Conservation (phyloP, 192 early-diverging fungal genomes). For the Rhizoclosmatium globosum region DNA sequence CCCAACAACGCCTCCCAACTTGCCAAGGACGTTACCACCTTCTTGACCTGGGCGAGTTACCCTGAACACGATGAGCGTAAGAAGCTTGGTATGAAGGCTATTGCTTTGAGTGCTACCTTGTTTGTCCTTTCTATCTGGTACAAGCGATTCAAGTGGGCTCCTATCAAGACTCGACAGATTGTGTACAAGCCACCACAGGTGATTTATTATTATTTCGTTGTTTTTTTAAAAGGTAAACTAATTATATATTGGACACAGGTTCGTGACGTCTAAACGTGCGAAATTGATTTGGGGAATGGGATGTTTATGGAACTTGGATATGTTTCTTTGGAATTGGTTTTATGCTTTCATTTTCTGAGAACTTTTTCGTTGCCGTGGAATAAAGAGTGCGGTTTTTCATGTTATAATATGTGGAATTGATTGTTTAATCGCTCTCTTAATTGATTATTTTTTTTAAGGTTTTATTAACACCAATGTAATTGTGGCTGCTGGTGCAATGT, state of each 20-base stretch:
- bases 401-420: too few relatives aligned
- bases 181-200: conserved; percentile 64
- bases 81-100: conserved; percentile 92
- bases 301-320: too few relatives aligned
- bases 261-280: conserved; percentile 24
- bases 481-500: too few relatives aligned
- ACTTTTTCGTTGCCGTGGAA: too few relatives aligned
- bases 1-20: conserved; percentile 95
- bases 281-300: too few relatives aligned
- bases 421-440: too few relatives aligned
- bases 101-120: conserved; percentile 75
- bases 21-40: conserved; percentile 95
- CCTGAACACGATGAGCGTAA: conserved; percentile 97
- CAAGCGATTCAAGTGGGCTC: conserved; percentile 93
- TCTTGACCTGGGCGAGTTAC: conserved; percentile 95
- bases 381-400: too few relatives aligned
- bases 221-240: background rate
- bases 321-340: too few relatives aligned
- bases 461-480: too few relatives aligned
- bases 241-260: conserved; percentile 1
- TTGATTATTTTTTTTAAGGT: too few relatives aligned
- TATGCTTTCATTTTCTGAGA: too few relatives aligned
- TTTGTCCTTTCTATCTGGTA: conserved; percentile 83
- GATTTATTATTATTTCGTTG: conserved; percentile 8
- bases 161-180: conserved; percentile 93